Conservation (phyloP, 2,329 filamentous ascomycete species). For the Sordariomycetes sp. region DNA sequence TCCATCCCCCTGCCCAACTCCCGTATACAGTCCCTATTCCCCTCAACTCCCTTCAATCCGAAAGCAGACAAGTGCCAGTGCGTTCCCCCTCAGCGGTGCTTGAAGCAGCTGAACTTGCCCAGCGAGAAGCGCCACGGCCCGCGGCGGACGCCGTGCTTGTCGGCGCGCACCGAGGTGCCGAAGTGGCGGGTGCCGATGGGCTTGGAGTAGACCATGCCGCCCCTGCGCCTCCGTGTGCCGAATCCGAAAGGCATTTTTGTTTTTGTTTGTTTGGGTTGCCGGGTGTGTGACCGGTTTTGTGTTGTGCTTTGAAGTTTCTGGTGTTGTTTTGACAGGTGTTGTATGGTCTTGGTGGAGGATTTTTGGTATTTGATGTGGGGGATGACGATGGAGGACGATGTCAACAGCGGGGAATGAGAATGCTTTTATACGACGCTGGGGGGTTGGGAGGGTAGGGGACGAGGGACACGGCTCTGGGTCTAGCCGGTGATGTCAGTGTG, state of each 20-base stretch:
- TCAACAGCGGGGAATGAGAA: too few species aligned
- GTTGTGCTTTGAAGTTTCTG: not conserved
- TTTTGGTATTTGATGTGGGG: too few species aligned
- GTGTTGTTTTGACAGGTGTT: not conserved
- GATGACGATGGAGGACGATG: too few species aligned
- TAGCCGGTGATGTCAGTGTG: not conserved
- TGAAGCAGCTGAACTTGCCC: slow-evolving; percentile 41
- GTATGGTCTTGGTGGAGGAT: too few species aligned
- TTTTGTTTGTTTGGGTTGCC: slow-evolving; percentile 3
- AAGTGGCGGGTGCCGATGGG: slow-evolving; percentile 35
- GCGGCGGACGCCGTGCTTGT: slow-evolving; percentile 33
- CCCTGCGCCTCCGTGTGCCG: not conserved
- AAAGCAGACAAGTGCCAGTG: not conserved
- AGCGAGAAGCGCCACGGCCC: slow-evolving; percentile 41
- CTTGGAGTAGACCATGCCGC: slow-evolving; percentile 33
- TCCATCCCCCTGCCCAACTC: not conserved
- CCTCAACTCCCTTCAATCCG: not conserved
- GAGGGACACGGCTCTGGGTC: not conserved
- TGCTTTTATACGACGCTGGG: too few species aligned
- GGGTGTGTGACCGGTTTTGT: not conserved
- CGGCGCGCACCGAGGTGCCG: slow-evolving; percentile 35
- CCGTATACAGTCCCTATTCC: not conserved
- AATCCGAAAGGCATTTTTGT: slow-evolving; percentile 19
- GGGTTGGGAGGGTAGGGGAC: not conserved
- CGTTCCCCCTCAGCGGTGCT: slow-evolving; percentile 6